phyloP scores from a whole-genome alignment of 257 asterid genomes.

The Solanum infundibuliforme region DNA sequence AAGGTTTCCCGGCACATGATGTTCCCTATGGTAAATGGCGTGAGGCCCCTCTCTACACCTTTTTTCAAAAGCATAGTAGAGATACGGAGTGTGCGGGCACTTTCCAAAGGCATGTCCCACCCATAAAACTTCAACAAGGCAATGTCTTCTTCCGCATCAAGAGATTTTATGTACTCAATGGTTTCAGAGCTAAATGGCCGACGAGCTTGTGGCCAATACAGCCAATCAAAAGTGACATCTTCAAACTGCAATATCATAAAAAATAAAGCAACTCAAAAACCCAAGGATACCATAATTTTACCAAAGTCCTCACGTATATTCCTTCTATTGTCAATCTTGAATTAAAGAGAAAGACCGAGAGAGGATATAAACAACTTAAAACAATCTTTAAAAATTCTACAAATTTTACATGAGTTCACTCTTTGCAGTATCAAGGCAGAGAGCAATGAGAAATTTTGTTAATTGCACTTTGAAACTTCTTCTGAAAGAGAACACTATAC shows the following conservation, averaged over 20 bases:
- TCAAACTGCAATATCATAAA: conserved; percentile 25
- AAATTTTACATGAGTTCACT: neutral
- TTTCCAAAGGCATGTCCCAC: conserved; percentile 30
- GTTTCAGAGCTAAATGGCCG: conserved; percentile 2
- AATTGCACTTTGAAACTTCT: neutral
- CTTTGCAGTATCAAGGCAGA: neutral
- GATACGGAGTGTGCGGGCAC: conserved; percentile 64
- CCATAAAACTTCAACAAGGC: conserved; percentile 9
- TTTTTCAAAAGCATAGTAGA: conserved; percentile 93
- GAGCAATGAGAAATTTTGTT: neutral
- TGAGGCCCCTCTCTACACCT: conserved; percentile 66
- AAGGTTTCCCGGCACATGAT: conserved; percentile 70
- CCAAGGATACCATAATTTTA: neutral
- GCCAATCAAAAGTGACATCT: conserved; percentile 71
- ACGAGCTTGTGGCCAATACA: conserved; percentile 12
- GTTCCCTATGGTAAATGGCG: conserved; percentile 65
- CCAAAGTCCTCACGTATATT: neutral
- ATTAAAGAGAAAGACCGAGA: neutral
- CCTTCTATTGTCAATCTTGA: neutral
- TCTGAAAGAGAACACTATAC: neutral
- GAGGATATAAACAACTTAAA: neutral
- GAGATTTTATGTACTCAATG: conserved; percentile 8
- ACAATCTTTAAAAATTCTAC: neutral
- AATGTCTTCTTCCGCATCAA: conserved; percentile 8
- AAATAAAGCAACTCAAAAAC: neutral